Evolutionary conservation across 805 yeast genomes (phyloP).

Genomic region (Kuraishia floccosa): DNA sequence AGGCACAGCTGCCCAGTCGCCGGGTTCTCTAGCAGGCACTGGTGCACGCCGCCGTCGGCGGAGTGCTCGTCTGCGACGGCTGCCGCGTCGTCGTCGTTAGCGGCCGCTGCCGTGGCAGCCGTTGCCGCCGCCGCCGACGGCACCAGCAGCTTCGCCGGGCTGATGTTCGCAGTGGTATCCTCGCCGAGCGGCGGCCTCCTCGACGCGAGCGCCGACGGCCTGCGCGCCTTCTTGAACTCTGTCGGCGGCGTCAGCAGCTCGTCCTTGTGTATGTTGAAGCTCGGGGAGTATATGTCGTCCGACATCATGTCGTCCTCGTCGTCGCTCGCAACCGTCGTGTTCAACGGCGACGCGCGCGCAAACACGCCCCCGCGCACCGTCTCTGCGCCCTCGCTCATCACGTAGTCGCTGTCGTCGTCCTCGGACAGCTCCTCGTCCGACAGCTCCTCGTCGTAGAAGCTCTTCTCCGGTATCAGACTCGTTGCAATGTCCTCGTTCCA

Average conservation of each 20-base stretch:
- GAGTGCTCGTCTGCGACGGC: not conserved
- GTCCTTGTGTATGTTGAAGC: not conserved
- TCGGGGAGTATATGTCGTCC: conserved; percentile 1
- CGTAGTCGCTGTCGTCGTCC: conserved; percentile 8
- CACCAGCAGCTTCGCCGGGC: too few species aligned
- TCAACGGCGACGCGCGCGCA: not conserved
- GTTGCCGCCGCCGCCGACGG: not conserved
- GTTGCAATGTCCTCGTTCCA: conserved; percentile 3
- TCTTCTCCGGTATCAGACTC: conserved; percentile 6
- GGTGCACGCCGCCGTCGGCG: conserved; percentile 18
- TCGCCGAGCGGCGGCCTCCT: not conserved
- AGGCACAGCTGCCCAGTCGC: conserved; percentile 53
- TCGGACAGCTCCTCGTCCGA: conserved; percentile 9
- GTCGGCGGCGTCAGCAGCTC: too few species aligned
- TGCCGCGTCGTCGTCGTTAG: not conserved
- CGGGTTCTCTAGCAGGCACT: conserved; percentile 50
- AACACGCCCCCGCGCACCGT: not conserved
- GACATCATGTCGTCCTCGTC: conserved; percentile 2
- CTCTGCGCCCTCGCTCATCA: not conserved
- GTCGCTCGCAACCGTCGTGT: not conserved
- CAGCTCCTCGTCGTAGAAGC: conserved; percentile 7
- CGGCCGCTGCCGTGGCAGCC: not conserved
- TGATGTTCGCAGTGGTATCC: not conserved
- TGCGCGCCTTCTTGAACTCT: not conserved
- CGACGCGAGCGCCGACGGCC: not conserved